A percentile compares a stretch with the other conserved stretches of the same genome.
These are phyloP conservation scores for Saprolegnia parasitica DNA, from an alignment of 352 stramenopile genomes.

Conservation along the genomic window DNA sequence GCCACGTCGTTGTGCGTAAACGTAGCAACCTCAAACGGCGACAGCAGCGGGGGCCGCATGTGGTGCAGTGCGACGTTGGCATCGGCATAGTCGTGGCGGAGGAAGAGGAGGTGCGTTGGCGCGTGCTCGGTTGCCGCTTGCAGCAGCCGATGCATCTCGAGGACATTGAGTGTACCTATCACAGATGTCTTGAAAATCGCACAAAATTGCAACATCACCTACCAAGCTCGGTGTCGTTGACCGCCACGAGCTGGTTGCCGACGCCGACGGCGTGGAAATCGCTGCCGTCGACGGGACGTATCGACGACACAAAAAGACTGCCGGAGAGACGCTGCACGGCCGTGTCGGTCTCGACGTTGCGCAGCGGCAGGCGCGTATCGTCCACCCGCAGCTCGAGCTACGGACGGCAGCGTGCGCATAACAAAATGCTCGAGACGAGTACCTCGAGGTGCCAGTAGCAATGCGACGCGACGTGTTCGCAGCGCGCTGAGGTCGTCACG, in stretches of 20 bases:
- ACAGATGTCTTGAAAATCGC: neutral
- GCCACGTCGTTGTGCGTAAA: neutral
- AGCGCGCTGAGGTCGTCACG: no score
- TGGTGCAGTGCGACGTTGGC: neutral
- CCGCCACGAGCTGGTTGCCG: constrained; percentile 2
- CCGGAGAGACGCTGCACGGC: no score
- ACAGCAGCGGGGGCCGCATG: neutral
- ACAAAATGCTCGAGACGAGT: no score
- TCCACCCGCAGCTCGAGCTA: no score
- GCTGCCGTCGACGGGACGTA: neutral
- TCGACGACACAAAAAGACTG: no score
- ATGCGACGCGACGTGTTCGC: no score
- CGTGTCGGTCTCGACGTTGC: no score
- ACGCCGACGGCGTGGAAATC: constrained; percentile 1
- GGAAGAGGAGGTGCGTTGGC: neutral
- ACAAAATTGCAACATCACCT: neutral
- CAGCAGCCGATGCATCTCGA: neutral
- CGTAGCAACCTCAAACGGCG: neutral
- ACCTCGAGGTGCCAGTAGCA: no score
- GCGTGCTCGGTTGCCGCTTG: neutral
- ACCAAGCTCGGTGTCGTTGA: constrained; percentile 1
- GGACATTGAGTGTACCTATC: neutral
- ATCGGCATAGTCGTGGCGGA: neutral
- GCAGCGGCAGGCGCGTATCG: no score
- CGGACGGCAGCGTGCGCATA: no score